These are phyloP conservation scores for Stenocarpella maydis DNA, from an alignment of 2,329 filamentous ascomycete species.

Conservation along the genomic window DNA sequence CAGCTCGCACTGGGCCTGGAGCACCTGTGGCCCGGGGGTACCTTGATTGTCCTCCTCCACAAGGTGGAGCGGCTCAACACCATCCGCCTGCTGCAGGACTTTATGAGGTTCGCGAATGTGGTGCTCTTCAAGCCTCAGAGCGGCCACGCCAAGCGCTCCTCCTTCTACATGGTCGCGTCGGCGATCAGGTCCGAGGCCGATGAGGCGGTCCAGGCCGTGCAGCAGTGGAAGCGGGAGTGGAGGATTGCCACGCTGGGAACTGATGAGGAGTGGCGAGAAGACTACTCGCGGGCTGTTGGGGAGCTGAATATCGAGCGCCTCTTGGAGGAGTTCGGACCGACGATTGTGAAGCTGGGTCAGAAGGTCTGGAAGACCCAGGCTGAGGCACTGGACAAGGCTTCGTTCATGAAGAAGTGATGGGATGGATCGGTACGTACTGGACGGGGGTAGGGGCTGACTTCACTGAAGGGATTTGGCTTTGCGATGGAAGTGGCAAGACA, in stretches of 20 bases:
- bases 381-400: conserved; percentile 42
- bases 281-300: background rate
- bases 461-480: too few species aligned
- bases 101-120: conserved; percentile 53
- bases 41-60: conserved; percentile 60
- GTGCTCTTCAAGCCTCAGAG: conserved; percentile 54
- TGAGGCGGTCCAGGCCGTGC: conserved; percentile 47
- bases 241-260: conserved; percentile 48
- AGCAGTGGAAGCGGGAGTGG: conserved; percentile 52
- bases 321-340: conserved; percentile 47
- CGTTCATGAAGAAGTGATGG: conserved; percentile 39
- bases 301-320: conserved; percentile 38
- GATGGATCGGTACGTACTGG: too few species aligned
- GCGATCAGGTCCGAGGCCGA: conserved; percentile 46
- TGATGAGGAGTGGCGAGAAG: conserved; percentile 38
- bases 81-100: conserved; percentile 47
- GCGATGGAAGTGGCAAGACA: too few species aligned
- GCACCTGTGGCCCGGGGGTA: conserved; percentile 55
- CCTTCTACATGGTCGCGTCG: conserved; percentile 62
- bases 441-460: too few species aligned
- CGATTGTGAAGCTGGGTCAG: conserved; percentile 44
- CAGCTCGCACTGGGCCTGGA: conserved; percentile 57
- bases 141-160: conserved; percentile 53
- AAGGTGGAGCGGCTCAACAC: conserved; percentile 52
- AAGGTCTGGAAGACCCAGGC: conserved; percentile 48